Evolutionary conservation across 768 basidiomycete species (phyloP).

Genomic region (Russula compacta): DNA sequence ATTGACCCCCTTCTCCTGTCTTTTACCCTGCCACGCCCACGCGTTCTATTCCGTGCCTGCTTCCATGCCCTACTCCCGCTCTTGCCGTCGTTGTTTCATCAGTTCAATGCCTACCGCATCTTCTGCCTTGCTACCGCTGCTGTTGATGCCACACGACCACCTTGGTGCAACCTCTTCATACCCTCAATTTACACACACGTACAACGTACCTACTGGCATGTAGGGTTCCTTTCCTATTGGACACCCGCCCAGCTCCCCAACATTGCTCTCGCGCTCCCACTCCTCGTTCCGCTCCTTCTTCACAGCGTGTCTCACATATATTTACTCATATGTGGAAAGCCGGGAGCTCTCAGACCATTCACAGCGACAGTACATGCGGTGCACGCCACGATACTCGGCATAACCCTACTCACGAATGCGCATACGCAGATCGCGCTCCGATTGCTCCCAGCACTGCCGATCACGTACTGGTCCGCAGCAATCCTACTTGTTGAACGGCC

Average conservation of each 20-base stretch:
- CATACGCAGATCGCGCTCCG: conserved; percentile 29
- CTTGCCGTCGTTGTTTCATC: conserved; percentile 64
- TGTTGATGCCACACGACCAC: conserved; percentile 12
- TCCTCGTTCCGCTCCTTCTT: conserved; percentile 43
- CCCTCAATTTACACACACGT: conserved; percentile 78
- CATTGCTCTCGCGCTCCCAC: conserved; percentile 69
- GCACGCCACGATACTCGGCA: background rate
- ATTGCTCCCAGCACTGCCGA: conserved; percentile 65
- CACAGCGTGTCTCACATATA: conserved; percentile 25
- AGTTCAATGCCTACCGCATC: conserved; percentile 49
- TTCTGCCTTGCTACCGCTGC: conserved; percentile 47
- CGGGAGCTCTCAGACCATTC: background rate
- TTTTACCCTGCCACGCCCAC: conserved; percentile 28
- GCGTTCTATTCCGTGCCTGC: conserved; percentile 29
- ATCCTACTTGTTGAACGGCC: conserved; percentile 46
- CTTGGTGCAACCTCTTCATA: conserved; percentile 57
- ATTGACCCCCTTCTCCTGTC: conserved; percentile 40
- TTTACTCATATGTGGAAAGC: background rate
- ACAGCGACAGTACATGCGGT: conserved; percentile 2
- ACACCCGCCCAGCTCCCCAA: conserved; percentile 76
- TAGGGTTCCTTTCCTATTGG: conserved; percentile 85
- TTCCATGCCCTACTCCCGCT: conserved; percentile 40
- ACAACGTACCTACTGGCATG: conserved; percentile 78
- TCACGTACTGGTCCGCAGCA: conserved; percentile 82
- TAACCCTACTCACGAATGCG: conserved; percentile 30